Percentiles rank a stretch among this genome's conserved stretches.
Evolutionary conservation across 1,284 basidiomycete genomes (phyloP).

Genomic region (Microbotryum scabiosae): DNA sequence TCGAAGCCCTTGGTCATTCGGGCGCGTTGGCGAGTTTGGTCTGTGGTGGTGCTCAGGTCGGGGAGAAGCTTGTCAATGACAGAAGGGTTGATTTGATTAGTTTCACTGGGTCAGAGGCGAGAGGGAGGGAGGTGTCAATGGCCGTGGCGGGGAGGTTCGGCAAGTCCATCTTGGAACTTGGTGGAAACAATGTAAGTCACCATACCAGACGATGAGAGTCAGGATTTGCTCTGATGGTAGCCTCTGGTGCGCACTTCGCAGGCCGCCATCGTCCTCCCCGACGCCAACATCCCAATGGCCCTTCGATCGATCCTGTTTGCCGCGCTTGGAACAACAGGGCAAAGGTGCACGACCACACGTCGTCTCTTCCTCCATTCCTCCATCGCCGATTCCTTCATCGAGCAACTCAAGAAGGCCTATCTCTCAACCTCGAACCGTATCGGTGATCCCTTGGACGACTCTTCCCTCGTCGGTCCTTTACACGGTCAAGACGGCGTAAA

Average conservation of each 20-base stretch:
- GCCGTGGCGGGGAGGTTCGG: constrained; percentile 71
- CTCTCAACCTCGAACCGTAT: constrained; percentile 50
- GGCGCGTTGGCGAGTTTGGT: constrained; percentile 74
- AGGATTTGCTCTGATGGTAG: no score
- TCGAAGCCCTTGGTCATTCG: constrained; percentile 71
- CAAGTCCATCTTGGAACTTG: constrained; percentile 67
- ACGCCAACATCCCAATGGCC: constrained; percentile 82
- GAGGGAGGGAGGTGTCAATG: constrained; percentile 74
- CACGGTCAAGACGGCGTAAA: constrained; percentile 63
- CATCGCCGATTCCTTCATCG: constrained; percentile 67
- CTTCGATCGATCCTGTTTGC: constrained; percentile 86
- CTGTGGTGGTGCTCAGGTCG: constrained; percentile 71
- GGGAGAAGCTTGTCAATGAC: constrained; percentile 67
- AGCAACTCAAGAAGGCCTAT: constrained; percentile 64
- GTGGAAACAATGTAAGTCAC: constrained; percentile 67
- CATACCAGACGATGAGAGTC: constrained; percentile 43
- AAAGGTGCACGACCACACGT: constrained; percentile 88
- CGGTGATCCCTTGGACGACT: constrained; percentile 67
- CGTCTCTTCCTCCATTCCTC: constrained; percentile 76
- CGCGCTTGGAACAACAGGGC: constrained; percentile 87
- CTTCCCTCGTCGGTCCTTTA: constrained; percentile 76
- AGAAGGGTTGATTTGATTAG: constrained; percentile 61
- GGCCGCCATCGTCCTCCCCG: constrained; percentile 82
- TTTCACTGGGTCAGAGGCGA: constrained; percentile 85
- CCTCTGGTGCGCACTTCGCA: not conserved